Base-by-base conservation (phyloP, 192 early-diverging fungal genomes). In the Coemansia sp. region DNA sequence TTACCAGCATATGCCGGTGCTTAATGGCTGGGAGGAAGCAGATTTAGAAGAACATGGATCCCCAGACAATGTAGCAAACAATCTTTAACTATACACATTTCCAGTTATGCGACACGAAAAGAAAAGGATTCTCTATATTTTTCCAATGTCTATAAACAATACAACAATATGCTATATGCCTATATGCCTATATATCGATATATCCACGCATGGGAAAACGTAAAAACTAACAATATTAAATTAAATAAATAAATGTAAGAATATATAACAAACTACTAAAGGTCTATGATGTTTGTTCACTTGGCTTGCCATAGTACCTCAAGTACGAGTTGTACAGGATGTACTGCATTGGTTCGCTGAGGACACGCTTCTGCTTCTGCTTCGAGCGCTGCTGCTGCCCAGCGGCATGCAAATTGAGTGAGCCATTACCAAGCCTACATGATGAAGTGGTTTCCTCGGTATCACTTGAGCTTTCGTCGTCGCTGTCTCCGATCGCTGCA, bases 261-360 rank as follows among this genome's bases (percentile, higher is more conserved):
- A 69, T 53, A 34, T 4, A 20, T 45, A 48, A 29, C 10, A 45
- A 61, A 16, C 23, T 16, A 7, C 28, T 45, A 28, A 33, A 18
- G 18, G 12, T 28, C 10, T 26, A 16, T 5, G 25, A 21, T 40
- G n/a, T 51, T 25, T 62, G 57, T 23, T 78, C 66, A 23, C 64
- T 57, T 7, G 71, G 76, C 12, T 63, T 65, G n/a, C 77, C 77
- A 48, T 79, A 79, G 77, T 79, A 79, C 21, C 77, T 67, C 23
- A 79, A 57, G 39, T 79, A 79, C 33, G 77, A 79, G 46, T 79
- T 79, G 58, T 79, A 79, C 61, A 79, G 29, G 7, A 79, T 79
- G 30, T 79, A 79, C 65, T 79, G 77, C 77, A 79, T 79, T 1
- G 77, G 77, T 58, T 79, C 77, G 46, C 71, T 74, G 9, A 79